Percentiles rank a stretch among this genome's conserved stretches.
phyloP scores from a whole-genome alignment of 1,284 basidiomycete species.

The Schizopora paradoxa region DNA sequence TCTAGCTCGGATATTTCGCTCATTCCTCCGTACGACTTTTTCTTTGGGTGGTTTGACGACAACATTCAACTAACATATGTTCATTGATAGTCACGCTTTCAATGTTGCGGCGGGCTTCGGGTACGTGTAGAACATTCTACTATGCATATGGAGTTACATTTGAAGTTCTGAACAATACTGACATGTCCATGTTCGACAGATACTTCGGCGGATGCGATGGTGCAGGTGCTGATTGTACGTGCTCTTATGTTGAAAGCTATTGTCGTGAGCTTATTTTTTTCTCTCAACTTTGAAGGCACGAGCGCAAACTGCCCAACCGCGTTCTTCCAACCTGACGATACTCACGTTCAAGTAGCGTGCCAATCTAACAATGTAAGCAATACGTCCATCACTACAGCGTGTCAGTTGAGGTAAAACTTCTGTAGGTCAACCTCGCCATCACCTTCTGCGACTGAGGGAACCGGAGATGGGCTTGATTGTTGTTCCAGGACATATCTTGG shows the following conservation, averaged over 20 bases:
- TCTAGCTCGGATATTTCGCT: conserved; percentile 23
- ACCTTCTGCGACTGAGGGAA: conserved; percentile 20
- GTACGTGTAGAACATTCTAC: neutral
- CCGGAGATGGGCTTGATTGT: neutral
- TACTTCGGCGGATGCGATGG: conserved; percentile 22
- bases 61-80: neutral
- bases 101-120: conserved; percentile 23
- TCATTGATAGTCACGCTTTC: conserved; percentile 17
- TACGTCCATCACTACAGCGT: neutral
- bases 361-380: conserved; percentile 19
- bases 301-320: conserved; percentile 18
- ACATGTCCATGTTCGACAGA: too few species aligned
- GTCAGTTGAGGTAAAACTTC: neutral
- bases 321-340: conserved; percentile 19
- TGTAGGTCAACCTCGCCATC: conserved; percentile 21
- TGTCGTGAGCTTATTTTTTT: neutral
- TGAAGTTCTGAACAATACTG: too few species aligned
- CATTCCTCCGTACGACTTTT: conserved; percentile 16
- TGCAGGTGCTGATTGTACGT: conserved; percentile 20
- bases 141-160: neutral
- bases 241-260: neutral
- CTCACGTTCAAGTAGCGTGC: conserved; percentile 20
- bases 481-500: too few species aligned
- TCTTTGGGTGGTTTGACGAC: neutral
- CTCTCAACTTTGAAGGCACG: conserved; percentile 12